phyloP scores from a whole-genome alignment of 139 green algal species.

The Chlamydomonas schloesseri region DNA sequence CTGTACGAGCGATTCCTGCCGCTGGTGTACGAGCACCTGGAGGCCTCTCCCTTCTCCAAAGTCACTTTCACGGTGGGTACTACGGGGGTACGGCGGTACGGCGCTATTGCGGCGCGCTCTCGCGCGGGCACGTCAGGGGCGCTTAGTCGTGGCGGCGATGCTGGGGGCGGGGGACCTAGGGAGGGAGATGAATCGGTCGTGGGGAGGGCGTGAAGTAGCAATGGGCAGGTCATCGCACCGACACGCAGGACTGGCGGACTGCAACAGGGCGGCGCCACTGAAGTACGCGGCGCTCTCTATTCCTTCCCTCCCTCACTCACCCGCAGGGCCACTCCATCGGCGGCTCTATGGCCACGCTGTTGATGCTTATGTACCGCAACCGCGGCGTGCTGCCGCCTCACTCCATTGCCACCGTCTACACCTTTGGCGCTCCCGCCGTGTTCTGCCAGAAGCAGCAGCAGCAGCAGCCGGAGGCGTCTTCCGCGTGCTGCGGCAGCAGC shows the following conservation, averaged over 20 bases:
- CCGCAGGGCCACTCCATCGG: conserved; percentile 94
- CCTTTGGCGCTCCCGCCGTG: conserved; percentile 91
- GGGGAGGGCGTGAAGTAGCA: no score
- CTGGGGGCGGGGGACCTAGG: no score
- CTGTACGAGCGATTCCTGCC: conserved; percentile 95
- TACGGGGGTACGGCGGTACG: no score
- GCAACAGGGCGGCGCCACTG: no score
- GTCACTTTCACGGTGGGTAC: conserved; percentile 85
- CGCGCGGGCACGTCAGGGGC: neutral
- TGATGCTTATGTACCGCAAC: conserved; percentile 91
- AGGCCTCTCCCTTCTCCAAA: conserved; percentile 73
- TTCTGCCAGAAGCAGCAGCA: conserved; percentile 79
- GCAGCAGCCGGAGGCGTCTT: no score
- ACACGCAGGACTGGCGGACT: no score
- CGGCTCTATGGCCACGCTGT: conserved; percentile 85
- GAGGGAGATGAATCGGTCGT: no score
- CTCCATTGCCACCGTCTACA: conserved; percentile 84
- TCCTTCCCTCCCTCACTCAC: no score
- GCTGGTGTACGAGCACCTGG: conserved; percentile 88
- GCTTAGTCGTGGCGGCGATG: neutral
- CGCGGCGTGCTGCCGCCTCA: conserved; percentile 76
- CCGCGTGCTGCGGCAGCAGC: no score
- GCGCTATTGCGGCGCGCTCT: no score
- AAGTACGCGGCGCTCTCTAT: no score
- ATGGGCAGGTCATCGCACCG: no score